Evolutionary conservation across 108 stramenopile species (phyloP).

Genomic region (Pinguiococcus pyrenoidosus): DNA sequence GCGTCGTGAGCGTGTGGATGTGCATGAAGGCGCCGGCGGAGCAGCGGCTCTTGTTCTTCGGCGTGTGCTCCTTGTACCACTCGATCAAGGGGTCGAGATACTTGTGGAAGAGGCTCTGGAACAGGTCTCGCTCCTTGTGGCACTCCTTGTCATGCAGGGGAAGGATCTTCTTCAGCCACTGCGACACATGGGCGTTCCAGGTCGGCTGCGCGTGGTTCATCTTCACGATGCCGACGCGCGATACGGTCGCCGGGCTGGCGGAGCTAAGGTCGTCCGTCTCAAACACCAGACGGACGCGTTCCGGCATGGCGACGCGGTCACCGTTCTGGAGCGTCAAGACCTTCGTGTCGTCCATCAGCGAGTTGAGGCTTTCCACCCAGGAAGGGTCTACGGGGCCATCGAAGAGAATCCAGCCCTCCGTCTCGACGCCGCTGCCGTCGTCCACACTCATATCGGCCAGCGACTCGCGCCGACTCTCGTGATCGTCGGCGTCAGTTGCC

Average conservation of each 20-base stretch:
- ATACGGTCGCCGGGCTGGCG: conserved; percentile 39
- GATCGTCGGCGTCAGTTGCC: too few relatives aligned
- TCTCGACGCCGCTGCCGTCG: conserved; percentile 15
- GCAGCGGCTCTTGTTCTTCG: too few relatives aligned
- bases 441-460: too few relatives aligned
- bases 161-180: conserved; percentile 14
- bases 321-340: conserved; percentile 40
- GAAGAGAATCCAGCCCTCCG: conserved; percentile 36
- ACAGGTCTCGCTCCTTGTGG: too few relatives aligned
- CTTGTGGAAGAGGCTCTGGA: too few relatives aligned
- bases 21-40: too few relatives aligned
- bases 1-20: too few relatives aligned
- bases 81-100: too few relatives aligned
- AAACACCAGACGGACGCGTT: conserved; percentile 35
- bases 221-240: conserved; percentile 41
- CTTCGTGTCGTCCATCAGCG: conserved; percentile 45
- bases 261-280: conserved; percentile 35
- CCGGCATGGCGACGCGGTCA: conserved; percentile 37
- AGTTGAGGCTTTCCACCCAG: conserved; percentile 50
- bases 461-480: too few relatives aligned
- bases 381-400: conserved; percentile 44
- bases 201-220: conserved; percentile 33
- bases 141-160: too few relatives aligned
- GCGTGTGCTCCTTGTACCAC: too few relatives aligned
- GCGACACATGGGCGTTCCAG: background rate